These are phyloP conservation scores for Stenogyne calaminthoides DNA, from an alignment of 305 asterid species.

Conservation along the genomic window DNA sequence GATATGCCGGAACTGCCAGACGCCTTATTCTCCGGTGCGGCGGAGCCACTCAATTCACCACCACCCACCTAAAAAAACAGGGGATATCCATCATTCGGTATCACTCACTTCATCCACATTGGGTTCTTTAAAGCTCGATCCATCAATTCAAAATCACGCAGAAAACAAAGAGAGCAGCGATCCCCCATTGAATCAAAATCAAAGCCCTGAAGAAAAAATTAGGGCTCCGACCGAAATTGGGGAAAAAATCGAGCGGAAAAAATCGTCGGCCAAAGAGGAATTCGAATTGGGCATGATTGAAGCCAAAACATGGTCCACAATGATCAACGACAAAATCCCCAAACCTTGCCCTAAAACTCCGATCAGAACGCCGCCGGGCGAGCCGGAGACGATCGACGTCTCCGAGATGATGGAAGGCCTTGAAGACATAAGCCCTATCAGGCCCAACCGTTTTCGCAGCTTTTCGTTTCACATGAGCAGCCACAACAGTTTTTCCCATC, in stretches of 20 bases:
- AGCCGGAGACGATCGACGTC: constrained; percentile 76
- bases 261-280: constrained; percentile 29
- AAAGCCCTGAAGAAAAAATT: constrained; percentile 15
- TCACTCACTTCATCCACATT: constrained; percentile 86
- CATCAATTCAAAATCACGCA: constrained; percentile 3
- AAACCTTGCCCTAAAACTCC: constrained; percentile 70
- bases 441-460: constrained; percentile 54
- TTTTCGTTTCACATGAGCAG: constrained; percentile 58
- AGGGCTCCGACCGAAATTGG: constrained; percentile 1
- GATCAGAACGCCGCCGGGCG: constrained; percentile 63
- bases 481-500: constrained; percentile 25
- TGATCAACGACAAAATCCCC: constrained; percentile 76
- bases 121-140: constrained; percentile 75
- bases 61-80: constrained; percentile 45
- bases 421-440: constrained; percentile 67
- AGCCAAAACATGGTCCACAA: constrained; percentile 81
- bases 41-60: constrained; percentile 78
- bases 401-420: constrained; percentile 96
- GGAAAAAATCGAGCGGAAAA: constrained; percentile 9
- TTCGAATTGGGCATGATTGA: constrained; percentile 62
- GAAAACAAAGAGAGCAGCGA: background rate
- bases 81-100: constrained; percentile 60
- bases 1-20: constrained; percentile 70
- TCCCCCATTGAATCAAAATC: background rate
- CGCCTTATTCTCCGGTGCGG: constrained; percentile 59